phyloP scores from a whole-genome alignment of 306 rosid genomes.

The Ammopiptanthus mongolicus region DNA sequence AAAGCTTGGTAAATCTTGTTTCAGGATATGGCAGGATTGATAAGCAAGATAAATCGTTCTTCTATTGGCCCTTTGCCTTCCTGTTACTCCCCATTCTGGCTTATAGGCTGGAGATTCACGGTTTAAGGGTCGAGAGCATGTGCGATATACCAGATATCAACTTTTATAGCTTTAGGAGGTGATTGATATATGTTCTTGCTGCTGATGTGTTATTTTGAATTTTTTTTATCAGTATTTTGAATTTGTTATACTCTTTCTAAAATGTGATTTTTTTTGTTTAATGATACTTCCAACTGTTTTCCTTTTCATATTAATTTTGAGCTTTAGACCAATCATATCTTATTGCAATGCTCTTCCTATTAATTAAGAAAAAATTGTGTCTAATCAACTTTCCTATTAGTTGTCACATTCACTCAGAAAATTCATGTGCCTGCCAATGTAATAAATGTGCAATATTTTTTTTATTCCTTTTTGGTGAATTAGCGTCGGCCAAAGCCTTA shows the following conservation, averaged over 20 bases:
- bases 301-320: neutral
- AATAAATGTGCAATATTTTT: too few relatives aligned
- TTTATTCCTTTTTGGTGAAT: too few relatives aligned
- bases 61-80: conserved; percentile 94
- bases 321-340: neutral
- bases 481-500: too few relatives aligned
- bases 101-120: conserved; percentile 76
- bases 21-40: conserved; percentile 99
- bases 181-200: conserved; percentile 3
- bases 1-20: conserved; percentile 20
- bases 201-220: neutral
- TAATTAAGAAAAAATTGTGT: neutral
- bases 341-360: neutral
- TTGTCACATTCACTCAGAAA: too few relatives aligned
- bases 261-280: neutral
- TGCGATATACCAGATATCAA: conserved; percentile 69
- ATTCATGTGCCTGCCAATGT: too few relatives aligned
- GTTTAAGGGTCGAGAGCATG: conserved; percentile 80
- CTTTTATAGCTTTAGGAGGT: conserved; percentile 76
- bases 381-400: too few relatives aligned
- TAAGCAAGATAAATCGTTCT: conserved; percentile 96
- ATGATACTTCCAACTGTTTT: neutral
- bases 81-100: conserved; percentile 84
- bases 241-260: neutral
- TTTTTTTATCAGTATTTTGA: too few relatives aligned